A percentile compares a stretch with the other conserved stretches of the same genome.
Evolutionary conservation across 306 rosid species (phyloP).

Genomic region (Lathyrus sativus): DNA sequence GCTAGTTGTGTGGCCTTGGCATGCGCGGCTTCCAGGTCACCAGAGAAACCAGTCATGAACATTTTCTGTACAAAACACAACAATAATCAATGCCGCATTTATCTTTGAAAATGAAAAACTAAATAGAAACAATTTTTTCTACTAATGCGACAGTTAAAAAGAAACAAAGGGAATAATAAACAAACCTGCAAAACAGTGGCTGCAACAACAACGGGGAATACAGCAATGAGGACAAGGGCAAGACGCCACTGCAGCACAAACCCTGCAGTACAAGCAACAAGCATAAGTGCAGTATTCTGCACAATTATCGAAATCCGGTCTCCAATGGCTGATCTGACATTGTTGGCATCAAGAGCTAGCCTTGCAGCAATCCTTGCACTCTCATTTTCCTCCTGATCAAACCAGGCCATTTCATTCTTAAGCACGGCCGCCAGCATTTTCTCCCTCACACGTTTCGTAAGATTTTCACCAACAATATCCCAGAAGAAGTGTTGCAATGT

Average conservation of each 20-base stretch:
- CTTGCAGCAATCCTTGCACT: slow-evolving; percentile 90
- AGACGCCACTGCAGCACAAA: slow-evolving; percentile 99
- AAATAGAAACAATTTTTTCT: not conserved
- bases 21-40: slow-evolving; percentile 94
- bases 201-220: slow-evolving; percentile 96
- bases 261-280: slow-evolving; percentile 98
- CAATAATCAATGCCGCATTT: not conserved
- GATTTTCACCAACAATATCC: slow-evolving; percentile 99
- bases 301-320: slow-evolving; percentile 96
- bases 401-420: slow-evolving; percentile 98
- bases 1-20: slow-evolving; percentile 94
- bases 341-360: slow-evolving; percentile 96
- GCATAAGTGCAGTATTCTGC: slow-evolving; percentile 97
- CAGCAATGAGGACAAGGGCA: slow-evolving; percentile 92
- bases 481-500: slow-evolving; percentile 93
- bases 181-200: slow-evolving; percentile 96
- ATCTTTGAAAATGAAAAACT: not conserved
- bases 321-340: slow-evolving; percentile 98
- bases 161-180: not conserved
- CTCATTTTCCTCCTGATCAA: slow-evolving; percentile 98
- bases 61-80: slow-evolving; percentile 67
- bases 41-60: slow-evolving; percentile 98
- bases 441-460: slow-evolving; percentile 96
- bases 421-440: slow-evolving; percentile 87
- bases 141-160: not conserved